A percentile compares a stretch with the other conserved stretches of the same genome.
These are phyloP conservation scores for Schizonepeta tenuifolia DNA, from an alignment of 257 asterid genomes.

Conservation along the genomic window DNA sequence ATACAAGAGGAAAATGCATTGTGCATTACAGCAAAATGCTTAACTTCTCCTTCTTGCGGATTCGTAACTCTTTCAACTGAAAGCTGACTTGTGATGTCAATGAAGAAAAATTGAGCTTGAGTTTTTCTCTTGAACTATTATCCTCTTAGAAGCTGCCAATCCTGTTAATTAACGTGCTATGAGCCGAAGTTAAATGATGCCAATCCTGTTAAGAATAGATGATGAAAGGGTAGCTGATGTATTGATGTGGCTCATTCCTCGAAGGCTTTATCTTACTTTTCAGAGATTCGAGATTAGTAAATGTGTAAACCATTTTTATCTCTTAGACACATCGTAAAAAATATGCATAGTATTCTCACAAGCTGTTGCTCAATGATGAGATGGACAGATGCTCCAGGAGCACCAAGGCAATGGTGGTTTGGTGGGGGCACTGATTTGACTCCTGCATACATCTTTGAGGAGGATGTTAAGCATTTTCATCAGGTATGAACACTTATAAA, in stretches of 20 bases:
- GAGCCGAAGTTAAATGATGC: neutral
- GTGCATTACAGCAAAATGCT: neutral
- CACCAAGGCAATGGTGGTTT: conserved; percentile 98
- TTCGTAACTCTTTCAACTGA: conserved; percentile 16
- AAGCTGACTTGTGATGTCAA: neutral
- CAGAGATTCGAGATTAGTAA: conserved; percentile 17
- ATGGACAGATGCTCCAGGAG: conserved; percentile 86
- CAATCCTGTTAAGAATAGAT: conserved; percentile 18
- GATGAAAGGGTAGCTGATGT: conserved; percentile 2
- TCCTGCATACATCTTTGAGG: conserved; percentile 95
- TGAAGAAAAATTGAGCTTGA: conserved; percentile 1
- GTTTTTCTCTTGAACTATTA: conserved; percentile 14
- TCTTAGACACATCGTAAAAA: conserved; percentile 2
- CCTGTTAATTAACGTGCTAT: neutral
- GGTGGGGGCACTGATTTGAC: conserved; percentile 99
- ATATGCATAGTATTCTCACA: conserved; percentile 12
- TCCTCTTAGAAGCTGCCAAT: conserved; percentile 16
- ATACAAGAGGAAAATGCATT: conserved; percentile 16
- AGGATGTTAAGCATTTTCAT: conserved; percentile 94
- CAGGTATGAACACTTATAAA: conserved; percentile 54
- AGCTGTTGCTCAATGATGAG: conserved; percentile 31
- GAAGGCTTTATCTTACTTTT: conserved; percentile 20
- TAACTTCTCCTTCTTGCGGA: conserved; percentile 5
- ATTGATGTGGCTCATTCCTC: conserved; percentile 6
- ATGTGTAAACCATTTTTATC: conserved; percentile 12